Base-by-base conservation (phyloP, 2,329 filamentous ascomycete genomes). In the Fusarium decemcellulare region DNA sequence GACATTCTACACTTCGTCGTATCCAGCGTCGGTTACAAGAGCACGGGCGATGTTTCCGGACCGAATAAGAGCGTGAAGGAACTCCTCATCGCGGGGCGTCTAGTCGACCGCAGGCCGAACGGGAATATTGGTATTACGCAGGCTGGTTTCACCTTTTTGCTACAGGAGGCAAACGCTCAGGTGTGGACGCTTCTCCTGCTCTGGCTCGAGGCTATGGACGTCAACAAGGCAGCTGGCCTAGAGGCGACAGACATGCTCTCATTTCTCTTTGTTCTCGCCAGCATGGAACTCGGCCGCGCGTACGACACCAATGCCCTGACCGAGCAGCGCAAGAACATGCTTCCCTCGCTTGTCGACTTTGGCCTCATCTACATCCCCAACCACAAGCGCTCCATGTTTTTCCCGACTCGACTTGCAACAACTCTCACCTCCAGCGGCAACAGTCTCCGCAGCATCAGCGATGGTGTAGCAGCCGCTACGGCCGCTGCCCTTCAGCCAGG, bases 1-100 rank as follows among this genome's bases (percentile, higher is more conserved):
- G 92, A 94, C 29, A 97, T 99, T 30, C 81, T 99, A 50, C 96
- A 98, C 79, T 99, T 94, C 76, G 95, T 99, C 78, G 96, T 99
- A 18, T 93, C 92, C 61, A 92, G 89, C 65, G 91, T 92, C 9
- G 90, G 88, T 2, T 88, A 66, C 78, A 84, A 74, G 76, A 82
- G 67, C 76, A 81, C 83, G 15, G 80, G 84, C 43, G 85, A 84
- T 34, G 81, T 81, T 18, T 81, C 83, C 42, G 81, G 83, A 11
- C 89, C 92, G 32, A 93, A 92, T 77, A 87, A 88, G 74, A 92
- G 92, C 15, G 97, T 98, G 32, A 97, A 95, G 80, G 89, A 93
- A 68, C 86, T 99, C 43, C 86, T 99, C 50, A 86, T 94, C 71
- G 88, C 90, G 1, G 96, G 96, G 4, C 88, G 92, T 55, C 88